phyloP scores from a whole-genome alignment of 306 rosid species.

The Vigna radiata region DNA sequence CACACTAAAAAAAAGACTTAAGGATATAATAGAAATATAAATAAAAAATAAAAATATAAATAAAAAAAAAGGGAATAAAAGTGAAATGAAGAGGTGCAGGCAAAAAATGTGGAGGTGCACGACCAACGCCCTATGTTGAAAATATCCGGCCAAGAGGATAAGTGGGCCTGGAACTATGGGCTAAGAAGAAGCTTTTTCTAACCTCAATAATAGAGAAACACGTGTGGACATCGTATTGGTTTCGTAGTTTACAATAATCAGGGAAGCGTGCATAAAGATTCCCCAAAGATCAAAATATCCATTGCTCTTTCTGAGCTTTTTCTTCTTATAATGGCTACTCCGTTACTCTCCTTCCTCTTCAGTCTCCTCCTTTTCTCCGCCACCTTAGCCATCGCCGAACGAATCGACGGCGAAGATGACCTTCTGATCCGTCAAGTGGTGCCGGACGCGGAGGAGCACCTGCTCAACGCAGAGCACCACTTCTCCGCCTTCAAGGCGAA shows the following conservation, averaged over 20 bases:
- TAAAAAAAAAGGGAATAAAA: too few species aligned
- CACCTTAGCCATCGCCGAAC: slow-evolving; percentile 38
- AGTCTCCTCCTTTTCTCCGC: slow-evolving; percentile 43
- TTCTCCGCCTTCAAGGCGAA: slow-evolving; percentile 73
- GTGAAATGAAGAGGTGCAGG: too few species aligned
- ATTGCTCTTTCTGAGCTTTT: background rate
- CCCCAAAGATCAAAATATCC: background rate
- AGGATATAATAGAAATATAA: too few species aligned
- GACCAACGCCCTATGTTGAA: too few species aligned
- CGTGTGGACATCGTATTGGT: slow-evolving; percentile 7
- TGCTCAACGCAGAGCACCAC: slow-evolving; percentile 68
- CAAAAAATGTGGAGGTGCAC: too few species aligned
- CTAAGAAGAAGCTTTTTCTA: background rate
- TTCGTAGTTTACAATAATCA: slow-evolving; percentile 1
- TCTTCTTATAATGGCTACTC: slow-evolving; percentile 46
- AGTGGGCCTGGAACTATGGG: background rate
- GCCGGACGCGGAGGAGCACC: slow-evolving; percentile 52
- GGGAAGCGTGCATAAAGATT: background rate
- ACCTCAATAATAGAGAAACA: slow-evolving; percentile 25
- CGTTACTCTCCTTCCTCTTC: background rate
- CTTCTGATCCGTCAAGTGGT: slow-evolving; percentile 70
- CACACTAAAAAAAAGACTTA: too few species aligned
- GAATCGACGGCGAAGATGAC: slow-evolving; percentile 42
- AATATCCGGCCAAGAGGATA: background rate
- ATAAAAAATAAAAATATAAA: too few species aligned